phyloP scores from a whole-genome alignment of 768 basidiomycete species.

The Lenzites betulinus region DNA sequence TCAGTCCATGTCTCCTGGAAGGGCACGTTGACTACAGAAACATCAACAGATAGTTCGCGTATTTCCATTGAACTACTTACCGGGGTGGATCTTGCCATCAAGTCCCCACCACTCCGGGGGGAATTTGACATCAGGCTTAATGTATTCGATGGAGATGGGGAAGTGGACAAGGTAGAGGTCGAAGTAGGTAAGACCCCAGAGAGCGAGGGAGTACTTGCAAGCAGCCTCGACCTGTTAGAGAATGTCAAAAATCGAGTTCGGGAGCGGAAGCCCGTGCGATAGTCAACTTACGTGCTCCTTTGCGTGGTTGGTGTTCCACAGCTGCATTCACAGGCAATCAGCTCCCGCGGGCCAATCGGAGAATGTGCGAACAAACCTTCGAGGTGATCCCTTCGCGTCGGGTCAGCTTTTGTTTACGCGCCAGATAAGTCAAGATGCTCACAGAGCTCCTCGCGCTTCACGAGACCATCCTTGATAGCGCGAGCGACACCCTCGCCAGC shows the following conservation, averaged over 20 bases:
- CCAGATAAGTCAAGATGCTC: slow-evolving; percentile 30
- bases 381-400: slow-evolving; percentile 69
- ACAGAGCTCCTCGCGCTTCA: slow-evolving; percentile 89
- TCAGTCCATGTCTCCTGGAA: slow-evolving; percentile 83
- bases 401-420: not conserved
- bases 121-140: slow-evolving; percentile 73
- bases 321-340: slow-evolving; percentile 37
- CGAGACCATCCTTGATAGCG: slow-evolving; percentile 78
- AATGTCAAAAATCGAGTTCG: not conserved
- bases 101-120: slow-evolving; percentile 84
- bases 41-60: not conserved
- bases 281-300: slow-evolving; percentile 60
- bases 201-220: slow-evolving; percentile 63
- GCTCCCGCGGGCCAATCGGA: slow-evolving; percentile 11
- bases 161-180: slow-evolving; percentile 85
- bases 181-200: slow-evolving; percentile 87
- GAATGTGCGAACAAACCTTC: slow-evolving; percentile 49
- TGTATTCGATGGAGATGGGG: slow-evolving; percentile 79
- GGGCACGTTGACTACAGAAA: slow-evolving; percentile 55
- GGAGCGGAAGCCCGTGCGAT: not conserved
- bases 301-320: slow-evolving; percentile 91
- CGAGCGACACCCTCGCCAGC: slow-evolving; percentile 76
- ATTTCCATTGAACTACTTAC: slow-evolving; percentile 38
- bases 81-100: slow-evolving; percentile 65
- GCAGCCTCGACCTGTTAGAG: slow-evolving; percentile 49